A percentile compares a stretch with the other conserved stretches of the same genome.
Conservation (phyloP, 129 eudicot species). For the Erigeron canadensis region DNA sequence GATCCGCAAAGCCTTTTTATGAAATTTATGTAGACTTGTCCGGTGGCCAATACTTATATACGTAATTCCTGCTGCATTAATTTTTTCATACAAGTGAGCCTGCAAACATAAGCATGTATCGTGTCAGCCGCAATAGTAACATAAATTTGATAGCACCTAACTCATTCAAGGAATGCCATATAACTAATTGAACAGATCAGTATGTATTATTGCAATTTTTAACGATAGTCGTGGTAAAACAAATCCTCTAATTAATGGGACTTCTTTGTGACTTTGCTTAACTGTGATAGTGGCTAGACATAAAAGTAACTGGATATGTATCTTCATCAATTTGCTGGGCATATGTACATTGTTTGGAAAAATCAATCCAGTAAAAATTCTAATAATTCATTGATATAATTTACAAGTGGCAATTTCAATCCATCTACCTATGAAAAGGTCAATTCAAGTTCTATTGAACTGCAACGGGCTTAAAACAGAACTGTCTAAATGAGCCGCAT, state of each 20-base stretch:
- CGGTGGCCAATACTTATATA: conserved; percentile 81
- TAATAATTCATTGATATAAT: too few relatives aligned
- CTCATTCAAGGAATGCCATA: not conserved
- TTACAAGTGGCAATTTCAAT: not conserved
- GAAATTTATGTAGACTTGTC: conserved; percentile 56
- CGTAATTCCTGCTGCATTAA: conserved; percentile 76
- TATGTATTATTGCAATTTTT: not conserved
- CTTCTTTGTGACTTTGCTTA: not conserved
- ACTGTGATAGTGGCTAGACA: not conserved
- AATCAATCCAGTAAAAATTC: not conserved
- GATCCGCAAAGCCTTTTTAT: conserved; percentile 58
- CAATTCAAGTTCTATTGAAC: not conserved
- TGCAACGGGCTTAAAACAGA: not conserved
- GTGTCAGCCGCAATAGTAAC: not conserved
- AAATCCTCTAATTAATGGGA: not conserved
- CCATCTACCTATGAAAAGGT: not conserved
- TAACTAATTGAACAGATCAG: not conserved
- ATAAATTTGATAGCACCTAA: not conserved
- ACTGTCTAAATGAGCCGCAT: too few relatives aligned
- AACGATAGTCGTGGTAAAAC: not conserved
- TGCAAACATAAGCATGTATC: conserved; percentile 30
- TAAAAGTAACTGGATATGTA: too few relatives aligned
- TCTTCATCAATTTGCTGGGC: not conserved
- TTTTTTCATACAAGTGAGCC: conserved; percentile 62
- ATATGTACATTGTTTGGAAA: not conserved